These are phyloP conservation scores for Amorphotheca resinae DNA, from an alignment of 495 filamentous ascomycete species.

Conservation along the genomic window DNA sequence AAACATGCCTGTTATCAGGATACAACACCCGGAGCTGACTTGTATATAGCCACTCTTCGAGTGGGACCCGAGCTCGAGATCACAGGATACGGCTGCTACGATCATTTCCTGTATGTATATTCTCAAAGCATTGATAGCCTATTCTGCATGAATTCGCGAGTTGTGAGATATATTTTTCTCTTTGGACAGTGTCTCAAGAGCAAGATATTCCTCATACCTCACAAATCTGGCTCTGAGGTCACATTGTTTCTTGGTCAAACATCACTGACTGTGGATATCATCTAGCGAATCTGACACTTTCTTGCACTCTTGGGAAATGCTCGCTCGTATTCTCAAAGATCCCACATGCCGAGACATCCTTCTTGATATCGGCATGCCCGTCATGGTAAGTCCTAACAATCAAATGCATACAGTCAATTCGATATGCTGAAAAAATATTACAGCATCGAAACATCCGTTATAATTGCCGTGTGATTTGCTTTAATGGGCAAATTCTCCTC, in stretches of 20 bases:
- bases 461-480: slow-evolving; percentile 63
- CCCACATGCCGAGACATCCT: slow-evolving; percentile 61
- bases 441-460: slow-evolving; percentile 52
- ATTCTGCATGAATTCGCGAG: too few relatives aligned
- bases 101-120: too few relatives aligned
- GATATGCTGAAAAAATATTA: too few relatives aligned
- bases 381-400: too few relatives aligned
- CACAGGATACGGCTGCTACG: slow-evolving; percentile 57
- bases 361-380: slow-evolving; percentile 62
- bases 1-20: too few relatives aligned
- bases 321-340: slow-evolving; percentile 51
- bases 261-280: slow-evolving; percentile 55
- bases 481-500: slow-evolving; percentile 54
- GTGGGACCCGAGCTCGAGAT: slow-evolving; percentile 49
- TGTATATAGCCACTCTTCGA: slow-evolving; percentile 42
- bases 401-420: too few relatives aligned
- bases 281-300: slow-evolving; percentile 29
- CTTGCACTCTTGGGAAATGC: slow-evolving; percentile 39
- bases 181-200: too few relatives aligned
- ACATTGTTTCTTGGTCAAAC: background rate
- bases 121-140: too few relatives aligned
- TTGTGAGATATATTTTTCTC: too few relatives aligned
- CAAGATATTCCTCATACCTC: too few relatives aligned
- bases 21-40: too few relatives aligned
- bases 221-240: slow-evolving; percentile 21